Conservation (phyloP, 352 stramenopile species). For the Globisporangium solare region DNA sequence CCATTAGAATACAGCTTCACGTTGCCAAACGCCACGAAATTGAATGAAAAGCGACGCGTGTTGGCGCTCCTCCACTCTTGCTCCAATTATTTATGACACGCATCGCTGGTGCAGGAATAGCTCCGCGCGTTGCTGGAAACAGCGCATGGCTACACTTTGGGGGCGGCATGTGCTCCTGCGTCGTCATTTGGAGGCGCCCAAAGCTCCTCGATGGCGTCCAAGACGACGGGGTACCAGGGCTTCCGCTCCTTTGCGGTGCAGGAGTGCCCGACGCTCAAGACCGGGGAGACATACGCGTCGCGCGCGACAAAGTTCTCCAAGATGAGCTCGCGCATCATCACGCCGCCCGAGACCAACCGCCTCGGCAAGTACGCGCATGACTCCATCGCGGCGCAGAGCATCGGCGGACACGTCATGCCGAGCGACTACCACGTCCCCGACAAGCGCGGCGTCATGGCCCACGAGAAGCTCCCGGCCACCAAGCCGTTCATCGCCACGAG, state of each 20-base stretch:
- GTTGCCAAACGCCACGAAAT: too few relatives aligned
- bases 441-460: conserved; percentile 45
- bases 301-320: conserved; percentile 74
- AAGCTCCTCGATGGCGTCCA: conserved; percentile 21
- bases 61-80: too few relatives aligned
- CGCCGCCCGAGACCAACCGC: conserved; percentile 47
- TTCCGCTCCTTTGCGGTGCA: conserved; percentile 70
- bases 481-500: conserved; percentile 60
- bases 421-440: conserved; percentile 63
- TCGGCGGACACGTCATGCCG: conserved; percentile 31
- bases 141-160: too few relatives aligned
- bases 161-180: too few relatives aligned
- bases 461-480: conserved; percentile 26
- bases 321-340: conserved; percentile 70
- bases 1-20: too few relatives aligned
- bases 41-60: too few relatives aligned
- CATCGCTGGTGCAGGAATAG: too few relatives aligned
- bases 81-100: too few relatives aligned
- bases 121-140: too few relatives aligned
- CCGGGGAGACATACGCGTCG: conserved; percentile 60
- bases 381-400: conserved; percentile 41
- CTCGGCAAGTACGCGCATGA: conserved; percentile 49
- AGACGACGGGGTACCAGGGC: conserved; percentile 69
- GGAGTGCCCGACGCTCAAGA: conserved; percentile 70
- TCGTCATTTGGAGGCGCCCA: too few relatives aligned